Percentiles rank a stretch among this genome's conserved stretches.
phyloP scores from a whole-genome alignment of 2,329 filamentous ascomycete genomes.

The Diaporthe citrichinensis region DNA sequence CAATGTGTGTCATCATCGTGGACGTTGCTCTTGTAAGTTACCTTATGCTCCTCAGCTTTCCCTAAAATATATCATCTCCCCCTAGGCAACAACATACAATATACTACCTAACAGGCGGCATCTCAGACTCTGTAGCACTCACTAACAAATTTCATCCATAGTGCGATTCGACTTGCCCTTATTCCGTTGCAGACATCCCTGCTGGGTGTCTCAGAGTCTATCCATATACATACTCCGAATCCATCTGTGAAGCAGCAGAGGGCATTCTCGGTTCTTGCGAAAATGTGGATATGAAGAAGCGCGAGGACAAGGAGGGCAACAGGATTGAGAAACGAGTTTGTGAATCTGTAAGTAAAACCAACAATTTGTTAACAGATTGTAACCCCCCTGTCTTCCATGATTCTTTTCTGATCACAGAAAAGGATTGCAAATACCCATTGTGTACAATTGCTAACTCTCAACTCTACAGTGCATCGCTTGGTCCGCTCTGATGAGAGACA shows the following conservation, averaged over 20 bases:
- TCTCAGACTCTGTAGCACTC: neutral
- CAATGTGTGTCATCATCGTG: constrained; percentile 22
- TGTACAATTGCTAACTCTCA: neutral
- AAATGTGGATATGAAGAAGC: neutral
- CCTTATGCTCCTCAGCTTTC: no score
- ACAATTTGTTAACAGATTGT: neutral
- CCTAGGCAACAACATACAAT: neutral
- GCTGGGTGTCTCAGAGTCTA: constrained; percentile 20
- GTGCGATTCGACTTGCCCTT: constrained; percentile 1
- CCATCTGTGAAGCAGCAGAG: neutral
- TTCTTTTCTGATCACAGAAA: no score
- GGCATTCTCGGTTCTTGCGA: neutral
- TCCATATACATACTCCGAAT: neutral
- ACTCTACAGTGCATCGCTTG: neutral
- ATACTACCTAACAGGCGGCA: neutral
- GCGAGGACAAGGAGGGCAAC: neutral
- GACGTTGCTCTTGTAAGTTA: constrained; percentile 17
- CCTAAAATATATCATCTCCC: no score
- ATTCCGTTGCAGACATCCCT: neutral
- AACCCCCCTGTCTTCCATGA: neutral
- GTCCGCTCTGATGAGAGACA: constrained; percentile 18
- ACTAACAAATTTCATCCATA: neutral
- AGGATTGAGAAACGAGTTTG: constrained; percentile 25
- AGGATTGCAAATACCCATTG: no score
- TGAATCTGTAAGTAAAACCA: constrained; percentile 11